Conservation (phyloP, 805 yeast species). For the Sungouiella blattae region DNA sequence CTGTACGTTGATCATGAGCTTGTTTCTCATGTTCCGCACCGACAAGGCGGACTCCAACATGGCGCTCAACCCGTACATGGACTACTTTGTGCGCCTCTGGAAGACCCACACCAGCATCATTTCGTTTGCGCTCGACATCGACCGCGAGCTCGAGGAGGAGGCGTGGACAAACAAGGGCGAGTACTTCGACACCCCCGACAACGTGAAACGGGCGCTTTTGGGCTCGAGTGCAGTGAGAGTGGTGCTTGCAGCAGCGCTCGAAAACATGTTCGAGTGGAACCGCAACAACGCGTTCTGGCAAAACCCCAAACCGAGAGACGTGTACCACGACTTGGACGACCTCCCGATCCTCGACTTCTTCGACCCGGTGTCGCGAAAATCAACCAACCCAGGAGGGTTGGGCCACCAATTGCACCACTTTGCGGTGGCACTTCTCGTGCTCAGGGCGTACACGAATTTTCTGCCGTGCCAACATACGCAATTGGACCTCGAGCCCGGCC, state of each 20-base stretch:
- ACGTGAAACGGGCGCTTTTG: constrained; percentile 38
- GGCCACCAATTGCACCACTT: constrained; percentile 56
- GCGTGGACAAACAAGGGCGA: constrained; percentile 20
- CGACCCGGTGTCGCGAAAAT: constrained; percentile 63
- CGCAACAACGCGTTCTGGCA: constrained; percentile 48
- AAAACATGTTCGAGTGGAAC: constrained; percentile 27
- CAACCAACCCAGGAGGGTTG: constrained; percentile 55
- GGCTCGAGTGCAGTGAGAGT: constrained; percentile 65
- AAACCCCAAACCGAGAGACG: constrained; percentile 2
- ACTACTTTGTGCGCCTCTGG: constrained; percentile 59
- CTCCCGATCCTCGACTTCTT: constrained; percentile 57
- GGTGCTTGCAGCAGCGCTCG: constrained; percentile 41
- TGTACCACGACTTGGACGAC: constrained; percentile 53
- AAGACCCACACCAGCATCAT: constrained; percentile 60
- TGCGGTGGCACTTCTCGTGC: constrained; percentile 47
- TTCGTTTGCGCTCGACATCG: constrained; percentile 54
- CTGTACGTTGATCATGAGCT: constrained; percentile 29
- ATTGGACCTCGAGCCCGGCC: constrained; percentile 10
- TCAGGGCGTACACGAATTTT: constrained; percentile 2
- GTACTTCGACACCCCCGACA: constrained; percentile 28
- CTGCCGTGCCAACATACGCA: not conserved
- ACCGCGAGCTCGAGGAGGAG: constrained; percentile 32
- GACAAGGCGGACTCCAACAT: constrained; percentile 29
- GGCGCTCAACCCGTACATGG: constrained; percentile 59
- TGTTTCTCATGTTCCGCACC: constrained; percentile 29